phyloP scores from a whole-genome alignment of 345 rosid species.

The Pseudoturritis turrita region DNA sequence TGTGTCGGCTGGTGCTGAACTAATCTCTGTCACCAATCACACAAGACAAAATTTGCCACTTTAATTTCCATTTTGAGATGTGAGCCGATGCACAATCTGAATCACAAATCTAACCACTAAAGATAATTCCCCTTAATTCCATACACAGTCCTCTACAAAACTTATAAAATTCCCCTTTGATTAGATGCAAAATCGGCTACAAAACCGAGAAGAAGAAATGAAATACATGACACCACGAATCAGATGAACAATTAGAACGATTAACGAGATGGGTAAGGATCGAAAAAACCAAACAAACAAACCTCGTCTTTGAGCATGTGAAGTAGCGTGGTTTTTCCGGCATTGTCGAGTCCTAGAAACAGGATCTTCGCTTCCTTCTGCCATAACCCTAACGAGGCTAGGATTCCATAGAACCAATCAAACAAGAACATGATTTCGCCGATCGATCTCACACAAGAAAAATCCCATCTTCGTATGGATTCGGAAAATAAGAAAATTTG shows the following conservation, averaged over 20 bases:
- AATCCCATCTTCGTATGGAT: not conserved
- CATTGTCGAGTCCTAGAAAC: slow-evolving; percentile 81
- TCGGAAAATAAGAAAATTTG: not conserved
- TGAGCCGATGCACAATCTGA: not conserved
- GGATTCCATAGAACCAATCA: slow-evolving; percentile 77
- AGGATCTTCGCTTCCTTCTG: slow-evolving; percentile 84
- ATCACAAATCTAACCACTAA: not conserved
- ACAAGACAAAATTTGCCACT: too few relatives aligned
- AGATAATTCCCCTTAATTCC: not conserved
- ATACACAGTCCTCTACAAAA: not conserved
- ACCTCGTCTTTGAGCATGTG: slow-evolving; percentile 90
- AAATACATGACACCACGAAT: too few relatives aligned
- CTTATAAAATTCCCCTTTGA: too few relatives aligned
- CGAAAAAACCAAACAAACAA: not conserved
- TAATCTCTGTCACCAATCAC: slow-evolving; percentile 49
- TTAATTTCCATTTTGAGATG: too few relatives aligned
- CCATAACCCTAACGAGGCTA: slow-evolving; percentile 72
- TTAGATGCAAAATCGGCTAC: not conserved
- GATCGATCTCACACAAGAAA: not conserved
- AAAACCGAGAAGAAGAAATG: too few relatives aligned
- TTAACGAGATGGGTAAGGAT: not conserved
- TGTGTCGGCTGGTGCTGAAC: slow-evolving; percentile 86
- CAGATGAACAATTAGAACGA: not conserved
- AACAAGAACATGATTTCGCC: slow-evolving; percentile 51
- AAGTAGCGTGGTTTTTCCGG: slow-evolving; percentile 80